phyloP scores from a whole-genome alignment of 768 basidiomycete genomes.

The Agrocybe praecox region DNA sequence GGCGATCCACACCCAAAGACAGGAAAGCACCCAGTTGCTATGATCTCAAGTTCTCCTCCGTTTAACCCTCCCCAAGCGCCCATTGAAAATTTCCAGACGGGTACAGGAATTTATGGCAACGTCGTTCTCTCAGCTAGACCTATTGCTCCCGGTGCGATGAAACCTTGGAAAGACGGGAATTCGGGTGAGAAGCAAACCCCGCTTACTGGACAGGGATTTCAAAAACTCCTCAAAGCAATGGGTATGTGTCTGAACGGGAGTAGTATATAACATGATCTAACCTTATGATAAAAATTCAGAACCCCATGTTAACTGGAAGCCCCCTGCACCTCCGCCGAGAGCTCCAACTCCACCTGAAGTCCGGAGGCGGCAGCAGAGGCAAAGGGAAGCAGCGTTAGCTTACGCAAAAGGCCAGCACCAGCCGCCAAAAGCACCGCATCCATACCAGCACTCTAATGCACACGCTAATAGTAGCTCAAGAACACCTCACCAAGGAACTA shows the following conservation, averaged over 20 bases:
- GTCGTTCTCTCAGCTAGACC: constrained; percentile 13
- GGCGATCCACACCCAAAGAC: constrained; percentile 12
- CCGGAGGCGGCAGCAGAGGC: not conserved
- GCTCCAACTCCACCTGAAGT: constrained; percentile 3
- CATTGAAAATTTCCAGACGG: constrained; percentile 13
- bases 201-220: constrained; percentile 5
- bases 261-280: not conserved
- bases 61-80: constrained; percentile 22
- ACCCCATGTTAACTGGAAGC: constrained; percentile 11
- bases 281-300: not conserved
- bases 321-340: not conserved
- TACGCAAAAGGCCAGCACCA: too few relatives aligned
- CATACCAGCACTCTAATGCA: not conserved
- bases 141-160: constrained; percentile 10
- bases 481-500: not conserved
- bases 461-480: not conserved
- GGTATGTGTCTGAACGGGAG: constrained; percentile 1
- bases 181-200: constrained; percentile 13
- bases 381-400: not conserved
- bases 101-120: constrained; percentile 15
- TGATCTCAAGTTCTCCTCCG: constrained; percentile 25
- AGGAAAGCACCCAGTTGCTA: constrained; percentile 19
- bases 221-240: constrained; percentile 14
- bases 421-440: too few relatives aligned
- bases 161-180: constrained; percentile 18